phyloP scores from a whole-genome alignment of 2,329 filamentous ascomycete species.

The Talaromyces sp. region DNA sequence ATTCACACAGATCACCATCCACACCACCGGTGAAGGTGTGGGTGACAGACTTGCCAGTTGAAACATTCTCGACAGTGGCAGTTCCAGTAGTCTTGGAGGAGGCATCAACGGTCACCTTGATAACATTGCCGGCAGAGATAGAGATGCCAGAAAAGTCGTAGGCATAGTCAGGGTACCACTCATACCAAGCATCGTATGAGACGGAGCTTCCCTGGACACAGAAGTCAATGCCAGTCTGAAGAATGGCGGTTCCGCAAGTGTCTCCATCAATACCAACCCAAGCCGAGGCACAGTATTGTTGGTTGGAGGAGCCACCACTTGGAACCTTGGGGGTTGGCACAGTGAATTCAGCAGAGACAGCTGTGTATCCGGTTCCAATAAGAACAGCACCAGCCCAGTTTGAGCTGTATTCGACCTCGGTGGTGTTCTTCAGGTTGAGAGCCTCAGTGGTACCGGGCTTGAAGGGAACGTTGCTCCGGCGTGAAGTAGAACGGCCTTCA shows the following conservation, averaged over 20 bases:
- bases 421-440: slow-evolving; percentile 38
- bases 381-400: slow-evolving; percentile 65
- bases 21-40: slow-evolving; percentile 53
- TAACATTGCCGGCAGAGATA: slow-evolving; percentile 47
- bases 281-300: slow-evolving; percentile 39
- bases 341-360: slow-evolving; percentile 57
- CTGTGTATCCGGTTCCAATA: slow-evolving; percentile 53
- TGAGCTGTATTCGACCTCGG: slow-evolving; percentile 51
- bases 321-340: slow-evolving; percentile 52
- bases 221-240: slow-evolving; percentile 62
- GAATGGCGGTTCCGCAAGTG: slow-evolving; percentile 55
- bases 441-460: slow-evolving; percentile 31
- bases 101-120: slow-evolving; percentile 47
- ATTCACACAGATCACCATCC: slow-evolving; percentile 51
- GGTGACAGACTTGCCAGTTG: slow-evolving; percentile 53
- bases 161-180: slow-evolving; percentile 62
- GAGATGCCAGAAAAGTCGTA: slow-evolving; percentile 54
- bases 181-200: slow-evolving; percentile 60
- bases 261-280: slow-evolving; percentile 66
- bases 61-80: slow-evolving; percentile 53
- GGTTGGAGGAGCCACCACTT: slow-evolving; percentile 34
- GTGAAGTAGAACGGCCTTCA: slow-evolving; percentile 12
- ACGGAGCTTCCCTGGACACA: slow-evolving; percentile 45
- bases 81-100: slow-evolving; percentile 46
- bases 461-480: slow-evolving; percentile 35